These are phyloP conservation scores for Lichtheimia ramosa DNA, from an alignment of 371 early-diverging fungal genomes.

Conservation along the genomic window DNA sequence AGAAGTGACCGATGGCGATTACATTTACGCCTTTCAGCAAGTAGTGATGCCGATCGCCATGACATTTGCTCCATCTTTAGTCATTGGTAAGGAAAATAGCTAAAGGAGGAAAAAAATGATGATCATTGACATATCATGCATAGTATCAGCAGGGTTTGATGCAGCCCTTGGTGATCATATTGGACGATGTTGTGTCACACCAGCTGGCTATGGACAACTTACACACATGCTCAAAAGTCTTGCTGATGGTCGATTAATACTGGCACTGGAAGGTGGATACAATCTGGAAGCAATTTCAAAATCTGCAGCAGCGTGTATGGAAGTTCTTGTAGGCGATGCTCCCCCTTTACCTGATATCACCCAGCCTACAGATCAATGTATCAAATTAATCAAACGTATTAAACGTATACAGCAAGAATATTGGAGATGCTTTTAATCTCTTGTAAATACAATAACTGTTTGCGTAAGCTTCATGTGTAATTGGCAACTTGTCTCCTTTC, in stretches of 20 bases:
- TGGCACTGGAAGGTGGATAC: constrained; percentile 87
- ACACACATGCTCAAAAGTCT: constrained; percentile 75
- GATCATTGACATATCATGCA: not conserved
- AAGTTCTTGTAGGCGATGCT: constrained; percentile 69
- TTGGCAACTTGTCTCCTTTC: too few relatives aligned
- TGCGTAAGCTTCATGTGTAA: not conserved
- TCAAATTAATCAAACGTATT: constrained; percentile 48
- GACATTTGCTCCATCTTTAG: constrained; percentile 83
- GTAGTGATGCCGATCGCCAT: constrained; percentile 80
- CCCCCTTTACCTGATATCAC: constrained; percentile 34
- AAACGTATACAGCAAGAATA: constrained; percentile 45
- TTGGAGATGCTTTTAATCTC: constrained; percentile 39
- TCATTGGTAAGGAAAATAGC: constrained; percentile 57
- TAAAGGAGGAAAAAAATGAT: not conserved
- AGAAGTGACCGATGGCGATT: constrained; percentile 86
- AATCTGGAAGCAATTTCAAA: constrained; percentile 72
- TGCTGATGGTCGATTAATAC: constrained; percentile 71
- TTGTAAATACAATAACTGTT: not conserved
- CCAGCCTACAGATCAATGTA: constrained; percentile 37
- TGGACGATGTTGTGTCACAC: constrained; percentile 82
- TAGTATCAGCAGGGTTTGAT: constrained; percentile 90
- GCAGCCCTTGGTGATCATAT: constrained; percentile 85
- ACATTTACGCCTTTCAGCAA: constrained; percentile 76
- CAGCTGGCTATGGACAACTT: constrained; percentile 85
- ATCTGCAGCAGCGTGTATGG: constrained; percentile 78